Percentiles rank a stretch among this genome's conserved stretches.
These are phyloP conservation scores for Dryas alaskensis DNA, from an alignment of 306 rosid genomes.

Conservation along the genomic window DNA sequence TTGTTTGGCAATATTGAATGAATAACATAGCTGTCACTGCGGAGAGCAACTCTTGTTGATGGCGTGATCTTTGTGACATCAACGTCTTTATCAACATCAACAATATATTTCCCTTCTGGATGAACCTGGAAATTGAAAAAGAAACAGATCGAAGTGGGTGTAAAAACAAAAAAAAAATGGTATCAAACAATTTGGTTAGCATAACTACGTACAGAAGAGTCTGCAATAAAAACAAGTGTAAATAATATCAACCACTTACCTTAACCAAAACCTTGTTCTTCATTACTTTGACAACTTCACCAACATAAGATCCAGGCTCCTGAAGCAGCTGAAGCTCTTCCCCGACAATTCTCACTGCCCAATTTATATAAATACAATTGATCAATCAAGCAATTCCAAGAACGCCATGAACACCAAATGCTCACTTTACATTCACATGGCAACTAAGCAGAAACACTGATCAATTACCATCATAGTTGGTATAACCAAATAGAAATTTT, in stretches of 20 bases:
- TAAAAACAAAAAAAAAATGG: neutral
- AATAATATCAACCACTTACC: slow-evolving; percentile 36
- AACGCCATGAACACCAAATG: neutral
- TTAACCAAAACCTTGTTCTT: slow-evolving; percentile 86
- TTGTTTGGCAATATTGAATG: slow-evolving; percentile 84
- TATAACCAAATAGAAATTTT: neutral
- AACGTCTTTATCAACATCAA: slow-evolving; percentile 79
- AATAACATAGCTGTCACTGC: slow-evolving; percentile 90
- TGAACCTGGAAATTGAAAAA: slow-evolving; percentile 53
- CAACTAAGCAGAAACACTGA: neutral
- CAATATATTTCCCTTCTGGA: slow-evolving; percentile 86
- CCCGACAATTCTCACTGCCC: slow-evolving; percentile 88
- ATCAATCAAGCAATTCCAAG: slow-evolving; percentile 1
- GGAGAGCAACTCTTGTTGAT: slow-evolving; percentile 88
- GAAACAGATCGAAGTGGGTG: neutral
- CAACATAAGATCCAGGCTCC: slow-evolving; percentile 93
- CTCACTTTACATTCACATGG: neutral
- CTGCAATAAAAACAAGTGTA: neutral
- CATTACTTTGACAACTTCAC: slow-evolving; percentile 87
- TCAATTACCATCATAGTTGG: neutral
- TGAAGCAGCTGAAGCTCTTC: slow-evolving; percentile 92
- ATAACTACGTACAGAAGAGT: neutral
- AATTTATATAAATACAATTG: neutral
- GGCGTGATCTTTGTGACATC: slow-evolving; percentile 91
- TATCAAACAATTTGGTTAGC: neutral